Evolutionary conservation across 1,139 yeast genomes (phyloP).

Genomic region (Kodamaea plutei): DNA sequence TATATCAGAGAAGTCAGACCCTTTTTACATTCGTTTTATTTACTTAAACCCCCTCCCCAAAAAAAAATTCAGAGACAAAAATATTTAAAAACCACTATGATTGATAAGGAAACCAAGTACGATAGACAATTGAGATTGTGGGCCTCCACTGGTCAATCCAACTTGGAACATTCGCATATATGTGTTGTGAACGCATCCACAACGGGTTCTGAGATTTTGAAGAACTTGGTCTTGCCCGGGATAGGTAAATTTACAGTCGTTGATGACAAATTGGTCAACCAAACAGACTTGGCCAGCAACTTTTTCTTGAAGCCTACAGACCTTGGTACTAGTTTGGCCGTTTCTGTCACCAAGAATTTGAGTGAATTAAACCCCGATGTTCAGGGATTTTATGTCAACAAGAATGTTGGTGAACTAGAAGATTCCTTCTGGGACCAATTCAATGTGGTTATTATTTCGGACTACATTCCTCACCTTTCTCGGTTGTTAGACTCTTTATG

Average conservation of each 20-base stretch:
- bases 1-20: too few species aligned
- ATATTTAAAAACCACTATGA: too few species aligned
- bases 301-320: conserved; percentile 54
- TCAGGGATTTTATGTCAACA: conserved; percentile 29
- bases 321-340: conserved; percentile 41
- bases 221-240: conserved; percentile 81
- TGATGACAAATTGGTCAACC: conserved; percentile 40
- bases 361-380: conserved; percentile 62
- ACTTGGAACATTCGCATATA: conserved; percentile 55
- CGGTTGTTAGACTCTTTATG: conserved; percentile 37
- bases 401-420: conserved; percentile 10
- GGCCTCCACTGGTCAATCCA: conserved; percentile 74
- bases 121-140: conserved; percentile 89
- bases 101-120: conserved; percentile 48
- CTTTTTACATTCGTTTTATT: too few species aligned
- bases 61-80: too few species aligned
- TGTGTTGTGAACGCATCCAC: conserved; percentile 60
- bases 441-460: conserved; percentile 50
- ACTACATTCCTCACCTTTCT: conserved; percentile 16
- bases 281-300: conserved; percentile 49
- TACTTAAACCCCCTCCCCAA: neutral
- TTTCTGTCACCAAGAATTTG: conserved; percentile 37
- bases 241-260: conserved; percentile 64
- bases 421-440: conserved; percentile 47
- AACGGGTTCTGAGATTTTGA: conserved; percentile 65